Conservation (phyloP, 78 protist genomes). For the Dictyostelium purpureum region DNA sequence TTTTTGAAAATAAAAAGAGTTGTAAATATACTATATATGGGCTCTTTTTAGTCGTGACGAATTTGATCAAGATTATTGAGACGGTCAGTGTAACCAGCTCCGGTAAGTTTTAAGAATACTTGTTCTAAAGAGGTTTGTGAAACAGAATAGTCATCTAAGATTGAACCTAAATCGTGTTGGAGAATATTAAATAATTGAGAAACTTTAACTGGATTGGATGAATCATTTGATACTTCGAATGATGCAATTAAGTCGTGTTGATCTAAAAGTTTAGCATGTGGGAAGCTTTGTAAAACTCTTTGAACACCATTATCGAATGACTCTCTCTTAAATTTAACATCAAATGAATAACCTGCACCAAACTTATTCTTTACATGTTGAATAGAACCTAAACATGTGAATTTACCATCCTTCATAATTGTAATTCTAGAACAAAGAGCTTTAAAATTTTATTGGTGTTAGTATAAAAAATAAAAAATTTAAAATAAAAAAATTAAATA, state of each 20-base stretch:
- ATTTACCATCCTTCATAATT: constrained; percentile 92
- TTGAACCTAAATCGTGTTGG: neutral
- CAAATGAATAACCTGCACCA: constrained; percentile 93
- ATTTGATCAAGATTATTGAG: neutral
- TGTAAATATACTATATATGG: no score
- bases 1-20: no score
- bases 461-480: no score
- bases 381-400: constrained; percentile 82
- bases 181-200: constrained; percentile 15
- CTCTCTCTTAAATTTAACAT: constrained; percentile 39
- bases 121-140: constrained; percentile 46
- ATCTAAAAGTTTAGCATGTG: constrained; percentile 4
- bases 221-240: constrained; percentile 24
- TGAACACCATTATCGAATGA: constrained; percentile 22
- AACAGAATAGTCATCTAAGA: constrained; percentile 38
- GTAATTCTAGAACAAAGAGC: constrained; percentile 93
- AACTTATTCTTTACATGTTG: constrained; percentile 86
- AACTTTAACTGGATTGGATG: constrained; percentile 4
- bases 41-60: no score
- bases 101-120: constrained; percentile 60
- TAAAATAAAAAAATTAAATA: no score
- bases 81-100: neutral
- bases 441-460: no score
- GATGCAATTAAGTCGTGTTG: constrained; percentile 37
- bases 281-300: neutral